Base-by-base conservation (phyloP, 352 stramenopile species). In the Phytophthora capsici region DNA sequence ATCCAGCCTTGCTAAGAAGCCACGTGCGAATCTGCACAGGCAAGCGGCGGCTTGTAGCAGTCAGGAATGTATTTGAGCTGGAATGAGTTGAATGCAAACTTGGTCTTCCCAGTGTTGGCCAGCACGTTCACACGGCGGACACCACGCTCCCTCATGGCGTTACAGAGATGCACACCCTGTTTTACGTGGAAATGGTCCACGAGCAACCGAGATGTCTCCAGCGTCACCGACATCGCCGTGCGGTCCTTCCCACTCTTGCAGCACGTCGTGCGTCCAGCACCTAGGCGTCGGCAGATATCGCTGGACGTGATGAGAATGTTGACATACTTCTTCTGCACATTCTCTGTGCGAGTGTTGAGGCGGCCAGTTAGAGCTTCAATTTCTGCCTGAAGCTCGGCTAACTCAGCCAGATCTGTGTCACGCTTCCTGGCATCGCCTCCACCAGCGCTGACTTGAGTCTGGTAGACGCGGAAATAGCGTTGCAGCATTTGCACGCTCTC, bases 161-260 rank as follows among this genome's bases (percentile, higher is more conserved):
- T 89, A 64, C 82, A 93, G 5, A 96, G 77, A 49, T 93, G 84
- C 40, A 96, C 84, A 7, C 88, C 88, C 57, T 96, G 84, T 58
- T 90, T 92, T 4, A 96, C 88, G 37, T 92, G 81, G 32, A 96
- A 95, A 55, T 97, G 78, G 66, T 94, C 88, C 19, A 96, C 84
- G 13, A 93, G 75, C 71, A 99, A 59, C 32, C 96, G 91, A 43
- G 95, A 96, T 44, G 96, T 90, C 74, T 99, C 97, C 30, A 98
- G 90, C 14, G 96, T 99, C 19, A 98, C 91, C 14, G 97, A 97
- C 97, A 99, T 99, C 20, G 93, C 95, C 28, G 97, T 99, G 54
- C 97, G 91, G 73, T 99, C 96, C 67, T 99, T 99, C 2, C 97
- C 96, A 62, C 86, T 98, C 75, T 99, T 99, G 80, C 97, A 99